A percentile compares a stretch with the other conserved stretches of the same genome.
Conservation (phyloP, 768 basidiomycete genomes). For the Podaxis sp. region DNA sequence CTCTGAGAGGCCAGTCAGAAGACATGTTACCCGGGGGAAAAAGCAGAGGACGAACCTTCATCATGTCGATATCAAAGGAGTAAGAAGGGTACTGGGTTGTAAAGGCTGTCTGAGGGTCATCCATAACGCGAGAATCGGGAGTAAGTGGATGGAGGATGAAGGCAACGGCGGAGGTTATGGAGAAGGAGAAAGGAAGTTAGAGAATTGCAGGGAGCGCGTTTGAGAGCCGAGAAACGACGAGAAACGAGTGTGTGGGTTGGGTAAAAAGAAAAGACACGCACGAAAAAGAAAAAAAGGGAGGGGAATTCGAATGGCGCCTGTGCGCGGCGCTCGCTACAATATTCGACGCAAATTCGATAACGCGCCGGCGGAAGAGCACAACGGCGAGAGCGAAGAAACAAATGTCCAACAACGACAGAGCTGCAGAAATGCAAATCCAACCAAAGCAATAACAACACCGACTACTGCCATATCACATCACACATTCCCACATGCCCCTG, state of each 20-base stretch:
- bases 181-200: slow-evolving; percentile 47
- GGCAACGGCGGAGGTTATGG: slow-evolving; percentile 46
- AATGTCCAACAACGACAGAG: slow-evolving; percentile 24
- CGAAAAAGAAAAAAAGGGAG: slow-evolving; percentile 37
- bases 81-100: slow-evolving; percentile 69
- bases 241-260: slow-evolving; percentile 49
- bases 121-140: slow-evolving; percentile 49
- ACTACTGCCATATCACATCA: slow-evolving; percentile 12
- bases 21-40: slow-evolving; percentile 4
- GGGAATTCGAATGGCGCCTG: slow-evolving; percentile 35
- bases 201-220: slow-evolving; percentile 53
- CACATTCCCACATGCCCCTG: slow-evolving; percentile 20
- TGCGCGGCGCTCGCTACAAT: slow-evolving; percentile 23
- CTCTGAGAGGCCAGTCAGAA: slow-evolving; percentile 46
- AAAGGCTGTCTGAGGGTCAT: slow-evolving; percentile 73
- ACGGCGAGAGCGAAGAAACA: slow-evolving; percentile 29
- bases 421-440: slow-evolving; percentile 23
- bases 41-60: slow-evolving; percentile 60
- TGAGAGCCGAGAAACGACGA: slow-evolving; percentile 46
- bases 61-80: slow-evolving; percentile 87
- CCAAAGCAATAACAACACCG: slow-evolving; percentile 26
- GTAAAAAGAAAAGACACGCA: slow-evolving; percentile 40
- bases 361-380: slow-evolving; percentile 29
- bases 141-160: slow-evolving; percentile 44
- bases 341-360: slow-evolving; percentile 21